Conservation (phyloP, 768 basidiomycete genomes). For the Chiua virens region DNA sequence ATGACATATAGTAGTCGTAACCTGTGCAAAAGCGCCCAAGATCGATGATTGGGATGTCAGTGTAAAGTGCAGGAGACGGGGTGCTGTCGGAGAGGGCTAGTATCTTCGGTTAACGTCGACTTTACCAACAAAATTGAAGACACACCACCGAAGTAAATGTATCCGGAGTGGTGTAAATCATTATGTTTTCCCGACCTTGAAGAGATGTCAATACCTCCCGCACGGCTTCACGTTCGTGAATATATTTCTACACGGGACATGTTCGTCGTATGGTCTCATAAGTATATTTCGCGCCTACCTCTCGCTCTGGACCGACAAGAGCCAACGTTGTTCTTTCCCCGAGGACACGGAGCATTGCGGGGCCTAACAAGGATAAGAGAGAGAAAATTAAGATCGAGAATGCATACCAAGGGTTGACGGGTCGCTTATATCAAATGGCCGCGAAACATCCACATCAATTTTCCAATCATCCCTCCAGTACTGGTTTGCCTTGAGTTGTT, state of each 20-base stretch:
- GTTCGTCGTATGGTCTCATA: neutral
- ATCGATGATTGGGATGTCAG: conserved; percentile 65
- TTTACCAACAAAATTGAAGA: neutral
- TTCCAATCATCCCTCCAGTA: conserved; percentile 76
- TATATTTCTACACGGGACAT: conserved; percentile 50
- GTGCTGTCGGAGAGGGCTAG: conserved; percentile 52
- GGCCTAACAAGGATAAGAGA: conserved; percentile 36
- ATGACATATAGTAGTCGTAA: conserved; percentile 59
- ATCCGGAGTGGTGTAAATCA: conserved; percentile 41
- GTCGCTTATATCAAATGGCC: conserved; percentile 62
- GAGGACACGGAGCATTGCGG: conserved; percentile 41
- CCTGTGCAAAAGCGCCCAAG: conserved; percentile 53
- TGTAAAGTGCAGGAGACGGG: conserved; percentile 68
- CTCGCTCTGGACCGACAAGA: conserved; percentile 41
- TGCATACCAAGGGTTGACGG: conserved; percentile 68
- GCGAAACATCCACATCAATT: conserved; percentile 41
- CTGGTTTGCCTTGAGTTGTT: conserved; percentile 60
- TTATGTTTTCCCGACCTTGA: conserved; percentile 67
- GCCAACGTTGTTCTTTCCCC: conserved; percentile 38
- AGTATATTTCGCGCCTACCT: conserved; percentile 32
- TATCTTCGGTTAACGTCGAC: neutral
- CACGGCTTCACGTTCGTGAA: conserved; percentile 73
- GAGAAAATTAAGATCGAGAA: neutral
- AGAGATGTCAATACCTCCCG: conserved; percentile 75
- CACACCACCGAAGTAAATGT: conserved; percentile 36